Percentiles rank a stretch among this genome's conserved stretches.
These are phyloP conservation scores for Oidiodendron maius DNA, from an alignment of 495 filamentous ascomycete genomes.

Conservation along the genomic window DNA sequence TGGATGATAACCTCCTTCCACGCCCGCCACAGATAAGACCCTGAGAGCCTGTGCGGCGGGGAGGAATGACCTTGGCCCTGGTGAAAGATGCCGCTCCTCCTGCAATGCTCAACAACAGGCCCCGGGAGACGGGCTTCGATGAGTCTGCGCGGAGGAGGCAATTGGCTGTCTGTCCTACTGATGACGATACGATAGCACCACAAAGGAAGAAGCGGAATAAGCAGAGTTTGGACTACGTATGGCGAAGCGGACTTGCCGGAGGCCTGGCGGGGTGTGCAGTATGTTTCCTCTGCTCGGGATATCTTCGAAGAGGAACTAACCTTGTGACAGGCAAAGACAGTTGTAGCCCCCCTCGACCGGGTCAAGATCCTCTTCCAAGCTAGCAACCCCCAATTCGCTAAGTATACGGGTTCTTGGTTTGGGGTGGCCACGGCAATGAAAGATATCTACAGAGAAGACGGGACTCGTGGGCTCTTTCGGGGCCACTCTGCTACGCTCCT, in stretches of 20 bases:
- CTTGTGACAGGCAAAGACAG: constrained; percentile 75
- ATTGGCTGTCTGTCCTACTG: constrained; percentile 21
- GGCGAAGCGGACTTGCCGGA: constrained; percentile 76
- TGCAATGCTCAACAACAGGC: constrained; percentile 33
- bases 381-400: constrained; percentile 85
- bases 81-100: constrained; percentile 36
- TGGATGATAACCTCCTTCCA: constrained; percentile 6
- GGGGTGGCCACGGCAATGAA: constrained; percentile 72
- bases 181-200: constrained; percentile 17
- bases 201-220: constrained; percentile 48
- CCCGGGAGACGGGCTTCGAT: constrained; percentile 25
- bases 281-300: constrained; percentile 27
- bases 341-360: constrained; percentile 91
- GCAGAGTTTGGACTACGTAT: constrained; percentile 74
- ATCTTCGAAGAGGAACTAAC: background rate
- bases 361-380: constrained; percentile 99
- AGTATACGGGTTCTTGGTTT: constrained; percentile 83
- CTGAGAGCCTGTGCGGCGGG: constrained; percentile 13
- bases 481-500: constrained; percentile 92
- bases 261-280: constrained; percentile 85
- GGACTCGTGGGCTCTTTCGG: constrained; percentile 71
- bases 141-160: constrained; percentile 18
- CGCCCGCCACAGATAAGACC: constrained; percentile 6
- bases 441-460: constrained; percentile 75
- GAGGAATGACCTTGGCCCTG: constrained; percentile 44